These are phyloP conservation scores for Leccinum proximum DNA, from an alignment of 1,284 basidiomycete species.

Conservation along the genomic window DNA sequence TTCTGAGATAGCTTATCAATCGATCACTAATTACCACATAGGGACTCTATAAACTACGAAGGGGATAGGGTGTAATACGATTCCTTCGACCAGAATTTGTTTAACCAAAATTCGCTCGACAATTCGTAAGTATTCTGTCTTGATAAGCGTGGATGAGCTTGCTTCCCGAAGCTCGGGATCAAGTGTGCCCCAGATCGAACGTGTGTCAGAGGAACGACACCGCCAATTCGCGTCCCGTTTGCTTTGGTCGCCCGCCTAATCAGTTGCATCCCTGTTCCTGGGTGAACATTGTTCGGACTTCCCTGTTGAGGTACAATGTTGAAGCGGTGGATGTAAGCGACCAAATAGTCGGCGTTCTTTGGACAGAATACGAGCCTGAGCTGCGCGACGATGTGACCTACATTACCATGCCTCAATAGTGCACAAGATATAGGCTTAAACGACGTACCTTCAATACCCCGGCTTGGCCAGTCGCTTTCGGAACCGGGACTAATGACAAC, in stretches of 20 bases:
- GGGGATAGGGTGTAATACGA: background rate
- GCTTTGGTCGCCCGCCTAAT: background rate
- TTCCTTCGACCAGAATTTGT: background rate
- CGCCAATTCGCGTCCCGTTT: background rate
- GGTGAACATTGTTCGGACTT: background rate
- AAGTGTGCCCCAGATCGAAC: background rate
- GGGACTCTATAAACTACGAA: background rate
- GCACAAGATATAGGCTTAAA: background rate
- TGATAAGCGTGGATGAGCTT: background rate
- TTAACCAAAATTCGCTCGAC: background rate
- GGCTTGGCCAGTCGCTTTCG: background rate
- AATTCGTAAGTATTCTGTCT: background rate
- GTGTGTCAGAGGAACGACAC: background rate
- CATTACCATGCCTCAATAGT: background rate
- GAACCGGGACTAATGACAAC: background rate
- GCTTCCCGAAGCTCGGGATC: background rate
- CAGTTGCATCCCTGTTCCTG: background rate
- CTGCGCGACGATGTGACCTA: background rate
- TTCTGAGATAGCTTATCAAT: background rate
- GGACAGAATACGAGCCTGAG: background rate
- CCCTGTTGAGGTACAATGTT: background rate
- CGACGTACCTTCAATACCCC: background rate
- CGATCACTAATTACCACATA: background rate
- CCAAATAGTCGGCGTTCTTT: background rate
- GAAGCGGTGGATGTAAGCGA: background rate